Conservation (phyloP, 176 grass and related monocot genomes). For the Tuctoria greenei region DNA sequence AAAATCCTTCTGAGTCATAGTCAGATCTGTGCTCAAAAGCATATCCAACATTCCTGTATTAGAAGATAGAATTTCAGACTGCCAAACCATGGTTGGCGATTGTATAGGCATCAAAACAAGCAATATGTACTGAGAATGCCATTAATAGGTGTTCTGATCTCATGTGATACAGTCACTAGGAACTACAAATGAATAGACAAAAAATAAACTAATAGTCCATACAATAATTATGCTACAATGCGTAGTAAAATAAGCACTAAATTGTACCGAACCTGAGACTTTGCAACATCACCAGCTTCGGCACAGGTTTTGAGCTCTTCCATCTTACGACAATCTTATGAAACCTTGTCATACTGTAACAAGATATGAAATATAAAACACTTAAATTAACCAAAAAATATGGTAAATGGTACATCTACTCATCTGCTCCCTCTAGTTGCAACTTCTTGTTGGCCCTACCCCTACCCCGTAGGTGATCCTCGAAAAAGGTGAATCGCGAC, state of each 20-base stretch:
- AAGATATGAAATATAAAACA: no score
- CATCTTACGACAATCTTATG: slow-evolving; percentile 91
- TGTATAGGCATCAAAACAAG: slow-evolving; percentile 22
- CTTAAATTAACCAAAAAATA: no score
- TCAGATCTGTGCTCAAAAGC: slow-evolving; percentile 86
- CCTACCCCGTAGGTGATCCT: no score
- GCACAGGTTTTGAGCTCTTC: slow-evolving; percentile 90
- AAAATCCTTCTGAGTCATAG: slow-evolving; percentile 79
- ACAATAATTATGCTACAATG: slow-evolving; percentile 1
- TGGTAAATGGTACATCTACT: no score
- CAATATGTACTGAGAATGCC: slow-evolving; percentile 71
- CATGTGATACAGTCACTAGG: slow-evolving; percentile 96
- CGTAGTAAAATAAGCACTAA: not conserved
- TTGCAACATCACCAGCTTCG: slow-evolving; percentile 91
- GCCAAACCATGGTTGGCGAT: not conserved
- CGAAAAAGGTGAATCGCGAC: no score
- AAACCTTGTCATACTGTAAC: slow-evolving; percentile 87
- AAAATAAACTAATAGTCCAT: slow-evolving; percentile 7
- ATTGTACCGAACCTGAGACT: slow-evolving; percentile 67
- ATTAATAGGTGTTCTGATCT: slow-evolving; percentile 99
- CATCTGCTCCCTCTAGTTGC: no score
- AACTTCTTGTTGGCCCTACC: no score
- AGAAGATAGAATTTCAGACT: slow-evolving; percentile 19
- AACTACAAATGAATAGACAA: slow-evolving; percentile 57
- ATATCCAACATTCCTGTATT: slow-evolving; percentile 89